phyloP scores from a whole-genome alignment of 257 asterid genomes.

The Scutellaria minor region DNA sequence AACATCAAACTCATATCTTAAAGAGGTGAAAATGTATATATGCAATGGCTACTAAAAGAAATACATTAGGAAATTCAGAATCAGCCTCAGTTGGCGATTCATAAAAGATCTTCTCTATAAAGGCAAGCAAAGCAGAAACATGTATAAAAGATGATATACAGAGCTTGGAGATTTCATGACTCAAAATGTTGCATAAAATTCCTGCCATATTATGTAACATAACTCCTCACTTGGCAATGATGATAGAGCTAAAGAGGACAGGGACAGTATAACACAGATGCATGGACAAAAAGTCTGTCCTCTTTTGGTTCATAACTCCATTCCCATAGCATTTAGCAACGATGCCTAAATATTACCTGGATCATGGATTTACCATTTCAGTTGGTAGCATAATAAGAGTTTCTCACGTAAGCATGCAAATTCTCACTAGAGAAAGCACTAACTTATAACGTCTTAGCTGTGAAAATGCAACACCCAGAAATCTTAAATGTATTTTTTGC shows the following conservation, averaged over 20 bases:
- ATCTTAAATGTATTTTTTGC: constrained; percentile 6
- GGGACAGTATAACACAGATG: not conserved
- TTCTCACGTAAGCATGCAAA: not conserved
- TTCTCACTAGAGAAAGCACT: constrained; percentile 23
- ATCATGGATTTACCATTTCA: too few species aligned
- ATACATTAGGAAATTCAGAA: constrained; percentile 17
- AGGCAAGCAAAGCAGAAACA: constrained; percentile 3
- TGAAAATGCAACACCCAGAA: constrained; percentile 12
- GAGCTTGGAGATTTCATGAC: constrained; percentile 14
- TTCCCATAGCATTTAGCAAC: not conserved
- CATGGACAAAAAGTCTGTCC: not conserved
- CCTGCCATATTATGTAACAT: not conserved
- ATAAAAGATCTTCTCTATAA: constrained; percentile 5
- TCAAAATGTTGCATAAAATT: not conserved
- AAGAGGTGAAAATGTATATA: constrained; percentile 4
- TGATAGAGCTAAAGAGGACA: not conserved
- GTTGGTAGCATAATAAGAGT: too few species aligned
- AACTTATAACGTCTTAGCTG: constrained; percentile 14
- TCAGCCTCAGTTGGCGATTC: not conserved
- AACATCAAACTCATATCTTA: constrained; percentile 20
- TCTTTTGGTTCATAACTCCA: not conserved
- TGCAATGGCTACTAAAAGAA: constrained; percentile 7
- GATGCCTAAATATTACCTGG: not conserved
- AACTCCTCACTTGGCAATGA: not conserved
- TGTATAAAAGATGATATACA: not conserved